Evolutionary conservation across 2,329 filamentous ascomycete species (phyloP).

Genomic region (Phyllosticta capitalensis): DNA sequence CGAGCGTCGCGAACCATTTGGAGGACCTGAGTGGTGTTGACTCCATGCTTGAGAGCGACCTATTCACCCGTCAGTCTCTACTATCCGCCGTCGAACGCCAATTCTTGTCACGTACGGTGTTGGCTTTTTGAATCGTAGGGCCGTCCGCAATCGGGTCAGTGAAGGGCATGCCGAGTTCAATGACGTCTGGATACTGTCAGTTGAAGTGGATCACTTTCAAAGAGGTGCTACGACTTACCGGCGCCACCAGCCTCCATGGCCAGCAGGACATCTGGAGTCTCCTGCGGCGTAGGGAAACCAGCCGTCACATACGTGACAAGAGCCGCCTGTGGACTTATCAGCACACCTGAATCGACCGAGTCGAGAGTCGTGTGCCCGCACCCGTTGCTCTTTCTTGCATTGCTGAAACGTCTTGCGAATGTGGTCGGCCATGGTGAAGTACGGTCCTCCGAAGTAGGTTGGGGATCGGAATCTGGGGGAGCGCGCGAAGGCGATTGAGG

Average conservation of each 20-base stretch:
- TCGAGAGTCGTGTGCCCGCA: conserved; percentile 13
- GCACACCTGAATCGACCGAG: conserved; percentile 5
- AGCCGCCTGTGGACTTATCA: conserved; percentile 49
- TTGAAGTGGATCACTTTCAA: not conserved
- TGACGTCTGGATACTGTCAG: conserved; percentile 56
- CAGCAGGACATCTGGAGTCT: conserved; percentile 75
- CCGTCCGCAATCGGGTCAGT: conserved; percentile 97
- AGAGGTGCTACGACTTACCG: conserved; percentile 44
- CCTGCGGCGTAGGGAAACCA: conserved; percentile 74
- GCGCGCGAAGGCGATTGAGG: not conserved
- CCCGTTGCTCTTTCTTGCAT: conserved; percentile 41
- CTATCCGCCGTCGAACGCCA: not conserved
- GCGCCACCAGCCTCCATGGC: conserved; percentile 88
- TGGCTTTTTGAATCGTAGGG: conserved; percentile 90
- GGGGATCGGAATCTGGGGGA: not conserved
- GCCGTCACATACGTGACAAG: conserved; percentile 95
- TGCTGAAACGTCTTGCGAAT: conserved; percentile 42
- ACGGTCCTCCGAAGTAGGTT: conserved; percentile 3
- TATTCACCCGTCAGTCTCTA: conserved; percentile 16
- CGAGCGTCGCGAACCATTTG: conserved; percentile 77
- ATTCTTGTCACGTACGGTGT: conserved; percentile 53
- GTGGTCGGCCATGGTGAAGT: conserved; percentile 30
- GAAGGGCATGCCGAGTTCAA: conserved; percentile 93
- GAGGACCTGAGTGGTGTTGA: conserved; percentile 70
- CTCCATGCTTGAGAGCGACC: conserved; percentile 75